A percentile compares a stretch with the other conserved stretches of the same genome.
Conservation (phyloP, 352 stramenopile genomes). For the Thalassiosira livingstoniorum region DNA sequence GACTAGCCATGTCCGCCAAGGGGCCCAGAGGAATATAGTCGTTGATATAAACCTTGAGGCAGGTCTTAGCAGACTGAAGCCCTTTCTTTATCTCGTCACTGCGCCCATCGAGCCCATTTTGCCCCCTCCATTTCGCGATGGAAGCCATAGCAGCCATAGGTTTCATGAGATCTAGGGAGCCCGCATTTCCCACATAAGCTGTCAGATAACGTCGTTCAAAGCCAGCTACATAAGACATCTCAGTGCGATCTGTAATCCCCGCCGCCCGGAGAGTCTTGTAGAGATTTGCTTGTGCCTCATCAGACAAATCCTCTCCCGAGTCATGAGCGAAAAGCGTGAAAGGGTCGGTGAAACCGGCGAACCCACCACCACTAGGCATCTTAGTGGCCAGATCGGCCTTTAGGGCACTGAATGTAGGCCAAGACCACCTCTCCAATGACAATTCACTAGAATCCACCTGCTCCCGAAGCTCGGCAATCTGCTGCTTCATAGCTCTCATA, state of each 20-base stretch:
- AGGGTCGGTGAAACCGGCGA: too few relatives aligned
- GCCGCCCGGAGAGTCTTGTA: too few relatives aligned
- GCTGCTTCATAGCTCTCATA: too few relatives aligned
- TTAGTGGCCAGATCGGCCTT: too few relatives aligned
- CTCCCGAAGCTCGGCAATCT: too few relatives aligned
- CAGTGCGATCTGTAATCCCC: background rate
- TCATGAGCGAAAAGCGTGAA: too few relatives aligned
- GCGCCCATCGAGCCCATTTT: background rate
- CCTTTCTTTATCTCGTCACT: background rate
- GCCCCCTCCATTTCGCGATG: background rate
- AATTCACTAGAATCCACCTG: too few relatives aligned
- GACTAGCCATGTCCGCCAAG: background rate
- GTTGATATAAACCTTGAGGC: background rate
- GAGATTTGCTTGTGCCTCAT: background rate
- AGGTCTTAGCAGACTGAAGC: background rate
- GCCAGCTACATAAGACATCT: background rate
- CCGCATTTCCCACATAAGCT: background rate
- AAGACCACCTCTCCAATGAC: too few relatives aligned
- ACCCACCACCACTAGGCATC: too few relatives aligned
- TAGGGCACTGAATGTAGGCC: too few relatives aligned
- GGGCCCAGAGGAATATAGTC: slow-evolving; percentile 1
- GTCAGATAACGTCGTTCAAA: background rate
- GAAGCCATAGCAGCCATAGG: background rate
- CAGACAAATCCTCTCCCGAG: too few relatives aligned
- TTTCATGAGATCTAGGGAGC: background rate